Evolutionary conservation across 805 yeast species (phyloP), one percentile per base, ranked within the genome.

Genomic region (Suhomyces pyralidae): DNA sequence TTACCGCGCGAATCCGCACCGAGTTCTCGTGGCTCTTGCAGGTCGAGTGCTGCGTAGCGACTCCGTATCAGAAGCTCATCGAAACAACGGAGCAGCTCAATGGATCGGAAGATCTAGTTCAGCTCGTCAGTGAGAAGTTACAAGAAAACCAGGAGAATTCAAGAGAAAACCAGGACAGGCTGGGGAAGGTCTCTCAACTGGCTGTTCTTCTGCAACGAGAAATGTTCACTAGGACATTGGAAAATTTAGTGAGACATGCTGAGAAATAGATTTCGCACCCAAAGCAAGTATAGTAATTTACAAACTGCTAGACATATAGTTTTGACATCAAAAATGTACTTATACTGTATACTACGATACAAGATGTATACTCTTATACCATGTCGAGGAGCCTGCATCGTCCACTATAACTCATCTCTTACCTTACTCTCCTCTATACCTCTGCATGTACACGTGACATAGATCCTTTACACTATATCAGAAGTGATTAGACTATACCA

Each of bases 21-120:
- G 42, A 58, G 20, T 46, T 58, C 15, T 30, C 40, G 24, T 61
- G 64, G 64, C 58, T 61, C 20, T 36, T 61, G 15, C 34, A 43
- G 22, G 51, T 58, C 2, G 42, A 51, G 32, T 56, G 64, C 40
- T 15, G 47, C 7, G 34, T 47, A 3, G 12, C n/a, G 6, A 50
- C 58, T 45, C 60, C 61, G 5, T 61, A 52, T 19, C 26, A 12
- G 8, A 46, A 24, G 19, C 30, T 45, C 10, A 9, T 45, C 17
- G 26, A 45, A 32, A 15, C 48, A 4, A 1, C 2, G 12, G 34
- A 9, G 17, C 25, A 24, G 22, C 19, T 42, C 19, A 20, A 17
- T 4, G 45, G 45, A 14, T 7, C 19, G 1, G 45, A 28, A 22
- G 17, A 8, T 19, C 17, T 42, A 12, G 12, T 22, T 2, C 12